Evolutionary conservation across 208 protist genomes (phyloP).

Genomic region (Leishmania lainsoni): DNA sequence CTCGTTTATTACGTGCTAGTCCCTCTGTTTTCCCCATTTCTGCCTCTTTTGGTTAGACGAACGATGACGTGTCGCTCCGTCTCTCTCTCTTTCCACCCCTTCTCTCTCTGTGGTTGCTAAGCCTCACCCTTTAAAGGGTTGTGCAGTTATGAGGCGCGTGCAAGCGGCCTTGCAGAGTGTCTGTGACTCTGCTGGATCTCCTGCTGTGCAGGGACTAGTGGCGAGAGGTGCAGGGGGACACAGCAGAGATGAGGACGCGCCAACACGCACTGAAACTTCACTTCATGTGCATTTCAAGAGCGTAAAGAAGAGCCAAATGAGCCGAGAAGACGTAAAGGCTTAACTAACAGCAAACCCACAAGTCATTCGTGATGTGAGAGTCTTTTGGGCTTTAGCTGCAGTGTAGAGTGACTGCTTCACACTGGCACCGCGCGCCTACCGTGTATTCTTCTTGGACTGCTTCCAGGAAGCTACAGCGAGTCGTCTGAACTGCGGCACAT

Average conservation of each 20-base stretch:
- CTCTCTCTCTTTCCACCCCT: neutral
- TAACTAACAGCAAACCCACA: too few species aligned
- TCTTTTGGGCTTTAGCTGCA: too few species aligned
- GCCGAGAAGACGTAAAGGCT: too few species aligned
- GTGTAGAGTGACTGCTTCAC: too few species aligned
- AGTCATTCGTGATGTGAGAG: too few species aligned
- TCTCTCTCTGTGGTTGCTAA: neutral
- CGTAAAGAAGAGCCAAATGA: too few species aligned
- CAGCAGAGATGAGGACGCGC: neutral
- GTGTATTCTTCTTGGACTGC: too few species aligned
- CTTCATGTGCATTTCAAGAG: too few species aligned
- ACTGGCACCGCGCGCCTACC: too few species aligned
- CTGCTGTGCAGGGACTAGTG: neutral
- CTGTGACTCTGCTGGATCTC: neutral
- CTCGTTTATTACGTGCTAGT: neutral
- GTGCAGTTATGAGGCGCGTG: neutral
- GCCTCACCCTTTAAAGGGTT: neutral
- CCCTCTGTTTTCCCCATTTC: neutral
- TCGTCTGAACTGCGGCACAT: neutral
- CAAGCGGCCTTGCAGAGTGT: neutral
- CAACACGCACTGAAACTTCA: too few species aligned
- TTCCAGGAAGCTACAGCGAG: neutral
- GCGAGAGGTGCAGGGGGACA: neutral
- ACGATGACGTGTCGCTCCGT: neutral
- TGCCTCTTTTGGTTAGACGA: constrained; percentile 1